Base-by-base conservation (phyloP, 1,284 basidiomycete genomes). In the Ganoderma leucocontextum region DNA sequence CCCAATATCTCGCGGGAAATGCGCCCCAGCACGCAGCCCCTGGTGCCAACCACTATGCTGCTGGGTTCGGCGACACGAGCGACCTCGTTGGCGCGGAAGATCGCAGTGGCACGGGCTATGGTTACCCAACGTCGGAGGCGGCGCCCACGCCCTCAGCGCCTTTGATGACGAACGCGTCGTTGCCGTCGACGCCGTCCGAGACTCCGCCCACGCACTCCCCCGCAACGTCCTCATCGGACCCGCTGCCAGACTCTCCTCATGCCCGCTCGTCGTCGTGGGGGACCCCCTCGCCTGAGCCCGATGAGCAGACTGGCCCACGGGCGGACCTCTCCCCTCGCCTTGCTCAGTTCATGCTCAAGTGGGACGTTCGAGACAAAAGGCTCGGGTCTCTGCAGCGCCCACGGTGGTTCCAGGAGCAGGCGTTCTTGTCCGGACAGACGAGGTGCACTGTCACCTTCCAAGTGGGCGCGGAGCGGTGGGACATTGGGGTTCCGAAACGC, bases 91-190 rank as follows among this genome's bases (percentile, higher is more conserved):
- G 35, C 55, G 35, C 19, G 55, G 35, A 25, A 58, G 55, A 58
- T 15, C 55, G 49, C 33, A 15, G 55, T 17, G 33, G 35, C 55
- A 5, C 35, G 35, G 55, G 33, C 19, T 36, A 57, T 57, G 55
- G 55, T 57, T 57, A 36, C 55, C 33, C 33, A 36, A 7, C 33
- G 8, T n/a, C 44, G 7, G n/a, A 19, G 44, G n/a, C 35, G 5
- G 55, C 29, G 13, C 55, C 29, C 17, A 57, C 55, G 8, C 55
- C 29, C 17, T 57, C 55, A 15, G 55, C 55, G 55, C 55, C 55
- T 22, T n/a, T 58, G 8, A n/a, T 58, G 35, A 17, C 55, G 19
- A 38, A 38, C 55, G 9, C n/a, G 55, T 38, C 55, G 35, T 35
- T 58, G 35, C 55, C 55, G 2, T n/a, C 35, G 35, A 58, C 55